Evolutionary conservation across 768 basidiomycete species (phyloP), one percentile per base, ranked within the genome.

Genomic region (Rhizopogon salebrosus): DNA sequence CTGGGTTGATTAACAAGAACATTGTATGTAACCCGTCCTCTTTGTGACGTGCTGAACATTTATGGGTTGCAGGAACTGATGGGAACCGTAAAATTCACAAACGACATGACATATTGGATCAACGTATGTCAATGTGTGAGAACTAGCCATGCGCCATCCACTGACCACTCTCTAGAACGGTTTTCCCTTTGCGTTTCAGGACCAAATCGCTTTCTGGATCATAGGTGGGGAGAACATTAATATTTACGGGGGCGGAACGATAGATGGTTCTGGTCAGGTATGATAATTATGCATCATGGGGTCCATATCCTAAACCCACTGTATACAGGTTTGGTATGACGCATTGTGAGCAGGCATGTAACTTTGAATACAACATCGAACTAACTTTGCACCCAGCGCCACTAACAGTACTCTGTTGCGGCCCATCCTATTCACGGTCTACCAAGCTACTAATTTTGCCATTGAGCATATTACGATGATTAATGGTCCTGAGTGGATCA

Each of bases 201-300:
- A 72, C 0, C 78, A 80, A 57, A 63, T 76, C 23, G 75, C 79
- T 4, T 80, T 80, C 59, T 84, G 80, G 80, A 65, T 80, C 4
- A 62, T 82, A 3, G 79, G 80, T 26, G 80, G 80, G 5, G 64
- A 70, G 27, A 76, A 79, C 53, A 69, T 80, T 37, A 29, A 66
- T 7, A 59, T 81, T 20, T 75, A 78, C 51, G 84, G 85, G 6
- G 83, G 84, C 34, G 84, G 84, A 10, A 82, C 80, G 2, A 70
- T 87, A 16, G 82, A 85, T 60, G 85, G 83, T 16, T 74, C 77
- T 29, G 85, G 85, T 10, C 83, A 85, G 68, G 79, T 79, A 55
- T 49, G 75, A 48, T 40, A 49, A 48, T 20, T 23, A 41, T 37
- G 26, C 16, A 27, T 37, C 5, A 22, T 20, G 6, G 3, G 8